Evolutionary conservation across 225 moss, liverwort and hornwort genomes (phyloP).

Genomic region (Sphagnum contortum): DNA sequence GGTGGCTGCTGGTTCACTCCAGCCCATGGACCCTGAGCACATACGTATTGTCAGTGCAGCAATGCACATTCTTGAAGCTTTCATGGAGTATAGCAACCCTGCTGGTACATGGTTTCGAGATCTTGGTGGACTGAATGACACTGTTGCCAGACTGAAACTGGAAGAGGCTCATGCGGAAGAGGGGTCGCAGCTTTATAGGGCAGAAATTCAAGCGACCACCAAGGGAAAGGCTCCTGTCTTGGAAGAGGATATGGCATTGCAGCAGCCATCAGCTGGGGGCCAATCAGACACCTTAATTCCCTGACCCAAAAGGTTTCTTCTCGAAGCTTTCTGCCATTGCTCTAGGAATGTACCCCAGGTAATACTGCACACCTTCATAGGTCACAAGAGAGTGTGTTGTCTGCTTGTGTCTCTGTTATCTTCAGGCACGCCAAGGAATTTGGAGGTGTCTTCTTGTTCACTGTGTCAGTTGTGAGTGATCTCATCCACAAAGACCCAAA

Average conservation of each 20-base stretch:
- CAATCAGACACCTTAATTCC: constrained; percentile 69
- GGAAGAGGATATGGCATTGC: constrained; percentile 54
- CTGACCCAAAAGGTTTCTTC: constrained; percentile 74
- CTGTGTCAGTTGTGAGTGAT: constrained; percentile 98
- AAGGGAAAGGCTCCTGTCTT: constrained; percentile 74
- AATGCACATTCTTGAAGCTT: constrained; percentile 94
- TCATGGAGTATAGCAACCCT: constrained; percentile 98
- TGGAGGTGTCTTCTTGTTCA: constrained; percentile 91
- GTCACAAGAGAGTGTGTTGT: constrained; percentile 79
- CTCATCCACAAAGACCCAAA: constrained; percentile 96
- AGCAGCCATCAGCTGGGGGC: constrained; percentile 34
- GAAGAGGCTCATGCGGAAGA: constrained; percentile 69
- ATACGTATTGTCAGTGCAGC: constrained; percentile 87
- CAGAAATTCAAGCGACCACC: constrained; percentile 29
- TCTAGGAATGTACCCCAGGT: constrained; percentile 88
- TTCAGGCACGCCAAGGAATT: constrained; percentile 92
- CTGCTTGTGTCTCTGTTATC: constrained; percentile 65
- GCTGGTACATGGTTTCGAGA: constrained; percentile 92
- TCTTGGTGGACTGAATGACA: constrained; percentile 90
- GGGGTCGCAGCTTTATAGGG: constrained; percentile 37
- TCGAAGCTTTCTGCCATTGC: constrained; percentile 96
- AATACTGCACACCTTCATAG: constrained; percentile 62
- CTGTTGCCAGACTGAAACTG: constrained; percentile 69
- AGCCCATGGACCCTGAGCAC: constrained; percentile 63
- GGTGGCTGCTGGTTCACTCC: too few relatives aligned